Percentiles rank a stretch among this genome's conserved stretches.
phyloP scores from a whole-genome alignment of 306 rosid species.

The Prunus salicina region DNA sequence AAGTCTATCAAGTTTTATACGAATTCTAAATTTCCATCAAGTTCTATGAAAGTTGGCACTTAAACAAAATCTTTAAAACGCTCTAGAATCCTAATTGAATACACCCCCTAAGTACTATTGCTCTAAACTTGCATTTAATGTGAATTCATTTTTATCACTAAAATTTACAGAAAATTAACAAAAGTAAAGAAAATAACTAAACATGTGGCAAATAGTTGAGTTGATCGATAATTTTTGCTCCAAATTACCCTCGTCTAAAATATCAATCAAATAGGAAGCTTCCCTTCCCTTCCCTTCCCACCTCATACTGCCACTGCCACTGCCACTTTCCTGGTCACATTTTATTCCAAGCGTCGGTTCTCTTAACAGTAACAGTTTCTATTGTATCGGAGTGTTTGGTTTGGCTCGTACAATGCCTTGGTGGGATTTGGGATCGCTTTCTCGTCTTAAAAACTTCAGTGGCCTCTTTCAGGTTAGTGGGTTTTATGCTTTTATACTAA shows the following conservation, averaged over 20 bases:
- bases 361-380: not conserved
- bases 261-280: not conserved
- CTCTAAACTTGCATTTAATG: too few species aligned
- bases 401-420: slow-evolving; percentile 43
- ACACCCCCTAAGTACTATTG: too few species aligned
- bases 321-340: not conserved
- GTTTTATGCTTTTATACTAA: not conserved
- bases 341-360: not conserved
- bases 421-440: slow-evolving; percentile 54
- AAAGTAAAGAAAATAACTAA: too few species aligned
- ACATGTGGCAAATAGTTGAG: too few species aligned
- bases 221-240: too few species aligned
- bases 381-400: slow-evolving; percentile 12
- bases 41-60: too few species aligned
- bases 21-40: too few species aligned
- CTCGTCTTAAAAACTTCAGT: slow-evolving; percentile 33
- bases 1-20: too few species aligned
- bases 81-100: too few species aligned
- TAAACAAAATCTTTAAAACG: too few species aligned
- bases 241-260: slow-evolving; percentile 1
- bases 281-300: not conserved
- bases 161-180: too few species aligned
- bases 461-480: slow-evolving; percentile 51
- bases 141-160: too few species aligned
- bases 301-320: not conserved